phyloP scores from a whole-genome alignment of 257 asterid genomes.

The Solanum dulcamara region DNA sequence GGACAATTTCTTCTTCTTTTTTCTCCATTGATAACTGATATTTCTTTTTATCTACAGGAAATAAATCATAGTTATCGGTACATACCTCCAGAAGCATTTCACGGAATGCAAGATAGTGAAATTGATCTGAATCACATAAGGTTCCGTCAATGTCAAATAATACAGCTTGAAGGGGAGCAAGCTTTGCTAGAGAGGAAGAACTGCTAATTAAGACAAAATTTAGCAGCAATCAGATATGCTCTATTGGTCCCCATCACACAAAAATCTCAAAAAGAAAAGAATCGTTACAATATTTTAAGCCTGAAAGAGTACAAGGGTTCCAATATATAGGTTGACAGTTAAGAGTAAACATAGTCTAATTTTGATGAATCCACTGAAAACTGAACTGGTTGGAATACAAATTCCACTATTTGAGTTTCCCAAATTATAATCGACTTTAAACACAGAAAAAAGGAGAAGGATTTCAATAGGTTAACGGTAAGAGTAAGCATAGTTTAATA shows the following conservation, averaged over 20 bases:
- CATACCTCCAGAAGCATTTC: constrained; percentile 64
- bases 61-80: neutral
- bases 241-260: neutral
- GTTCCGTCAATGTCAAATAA: constrained; percentile 88
- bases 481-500: neutral
- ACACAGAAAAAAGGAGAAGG: neutral
- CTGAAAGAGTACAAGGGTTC: neutral
- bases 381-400: neutral
- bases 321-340: neutral
- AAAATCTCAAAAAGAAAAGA: neutral
- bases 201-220: constrained; percentile 28
- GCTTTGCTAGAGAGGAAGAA: constrained; percentile 37
- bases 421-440: neutral
- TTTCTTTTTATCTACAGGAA: neutral
- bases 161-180: constrained; percentile 81
- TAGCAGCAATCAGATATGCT: neutral
- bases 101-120: constrained; percentile 56
- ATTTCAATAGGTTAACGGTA: neutral
- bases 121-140: constrained; percentile 79
- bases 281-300: neutral
- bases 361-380: neutral
- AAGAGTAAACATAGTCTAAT: neutral
- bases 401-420: neutral
- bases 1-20: neutral
- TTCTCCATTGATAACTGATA: neutral